Evolutionary conservation across 306 rosid species (phyloP).

Genomic region (Vicia villosa): DNA sequence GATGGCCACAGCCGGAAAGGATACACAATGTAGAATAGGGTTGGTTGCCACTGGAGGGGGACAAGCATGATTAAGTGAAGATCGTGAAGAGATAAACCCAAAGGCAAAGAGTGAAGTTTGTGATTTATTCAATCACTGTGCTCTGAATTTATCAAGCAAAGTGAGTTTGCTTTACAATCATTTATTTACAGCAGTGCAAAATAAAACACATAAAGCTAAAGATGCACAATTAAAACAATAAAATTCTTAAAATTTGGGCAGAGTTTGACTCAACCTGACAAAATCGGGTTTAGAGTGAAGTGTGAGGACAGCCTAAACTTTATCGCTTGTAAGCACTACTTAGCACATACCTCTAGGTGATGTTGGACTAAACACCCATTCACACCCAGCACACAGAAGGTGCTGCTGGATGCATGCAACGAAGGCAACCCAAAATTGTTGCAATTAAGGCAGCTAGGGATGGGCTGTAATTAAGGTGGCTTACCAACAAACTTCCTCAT

Average conservation of each 20-base stretch:
- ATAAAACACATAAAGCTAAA: neutral
- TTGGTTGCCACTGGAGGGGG: neutral
- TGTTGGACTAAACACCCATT: neutral
- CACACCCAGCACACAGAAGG: neutral
- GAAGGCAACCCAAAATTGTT: slow-evolving; percentile 1
- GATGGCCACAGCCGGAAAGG: neutral
- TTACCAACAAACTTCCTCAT: neutral
- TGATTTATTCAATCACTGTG: neutral
- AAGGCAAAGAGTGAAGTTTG: neutral
- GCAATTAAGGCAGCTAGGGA: neutral
- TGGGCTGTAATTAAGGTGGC: neutral
- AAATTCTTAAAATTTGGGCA: neutral
- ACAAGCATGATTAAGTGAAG: no score
- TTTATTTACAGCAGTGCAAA: neutral
- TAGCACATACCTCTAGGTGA: neutral
- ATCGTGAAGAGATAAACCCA: neutral
- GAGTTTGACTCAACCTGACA: neutral
- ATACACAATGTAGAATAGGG: neutral
- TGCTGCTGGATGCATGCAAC: neutral
- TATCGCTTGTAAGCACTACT: neutral
- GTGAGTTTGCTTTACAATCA: neutral
- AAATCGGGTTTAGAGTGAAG: neutral
- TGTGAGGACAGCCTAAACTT: neutral
- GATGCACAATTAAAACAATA: neutral
- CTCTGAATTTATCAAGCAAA: neutral